phyloP scores from a whole-genome alignment of 139 green algal species.

The Ettlia oleoabundans region DNA sequence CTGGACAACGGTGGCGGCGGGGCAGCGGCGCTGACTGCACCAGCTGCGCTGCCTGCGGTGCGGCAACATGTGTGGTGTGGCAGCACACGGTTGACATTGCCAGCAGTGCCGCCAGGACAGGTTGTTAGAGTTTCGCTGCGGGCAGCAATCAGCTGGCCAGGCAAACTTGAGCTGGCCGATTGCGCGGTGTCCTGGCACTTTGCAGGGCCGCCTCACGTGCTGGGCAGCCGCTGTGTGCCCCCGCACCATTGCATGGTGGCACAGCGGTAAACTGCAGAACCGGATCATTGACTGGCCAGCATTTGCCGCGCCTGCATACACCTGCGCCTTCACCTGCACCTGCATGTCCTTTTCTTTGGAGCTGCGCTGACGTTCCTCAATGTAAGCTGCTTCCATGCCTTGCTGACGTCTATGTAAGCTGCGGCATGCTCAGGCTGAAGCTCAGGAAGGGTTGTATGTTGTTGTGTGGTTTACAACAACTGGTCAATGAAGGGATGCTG shows the following conservation, averaged over 20 bases:
- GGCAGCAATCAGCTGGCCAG: conserved; percentile 53
- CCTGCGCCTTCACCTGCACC: no score
- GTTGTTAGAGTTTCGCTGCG: conserved; percentile 45
- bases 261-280: no score
- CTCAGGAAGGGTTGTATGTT: no score
- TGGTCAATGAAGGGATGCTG: no score
- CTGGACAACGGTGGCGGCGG: not conserved
- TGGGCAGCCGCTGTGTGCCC: conserved; percentile 6
- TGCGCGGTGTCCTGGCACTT: conserved; percentile 20
- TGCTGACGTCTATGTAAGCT: no score
- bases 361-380: no score
- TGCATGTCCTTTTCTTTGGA: no score
- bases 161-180: conserved; percentile 20
- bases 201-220: not conserved
- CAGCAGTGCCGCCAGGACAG: conserved; percentile 29
- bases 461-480: no score
- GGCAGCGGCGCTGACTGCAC: not conserved
- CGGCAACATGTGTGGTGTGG: conserved; percentile 57
- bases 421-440: no score
- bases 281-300: no score
- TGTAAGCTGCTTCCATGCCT: no score
- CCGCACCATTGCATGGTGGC: not conserved
- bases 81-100: conserved; percentile 39
- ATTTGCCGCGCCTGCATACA: no score
- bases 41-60: conserved; percentile 37